phyloP scores from a whole-genome alignment of 2,329 filamentous ascomycete genomes.

The Fusarium zealandicum region DNA sequence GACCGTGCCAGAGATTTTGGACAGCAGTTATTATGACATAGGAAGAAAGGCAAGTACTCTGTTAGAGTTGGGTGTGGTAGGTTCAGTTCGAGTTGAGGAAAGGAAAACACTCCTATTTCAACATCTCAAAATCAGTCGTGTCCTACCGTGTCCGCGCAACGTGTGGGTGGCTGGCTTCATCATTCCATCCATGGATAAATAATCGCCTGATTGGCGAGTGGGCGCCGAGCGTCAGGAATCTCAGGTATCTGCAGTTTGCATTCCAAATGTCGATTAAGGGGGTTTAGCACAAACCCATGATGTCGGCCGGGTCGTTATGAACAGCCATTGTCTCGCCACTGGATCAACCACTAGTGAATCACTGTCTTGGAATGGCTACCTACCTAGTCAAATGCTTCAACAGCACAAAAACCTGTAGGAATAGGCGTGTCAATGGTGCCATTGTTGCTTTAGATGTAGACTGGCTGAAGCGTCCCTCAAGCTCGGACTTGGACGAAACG shows the following conservation, averaged over 20 bases:
- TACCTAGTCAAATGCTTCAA: not conserved
- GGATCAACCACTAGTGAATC: not conserved
- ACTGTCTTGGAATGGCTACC: not conserved
- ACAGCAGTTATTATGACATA: constrained; percentile 3
- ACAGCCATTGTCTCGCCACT: not conserved
- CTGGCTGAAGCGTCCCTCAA: too few relatives aligned
- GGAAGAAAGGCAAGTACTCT: not conserved
- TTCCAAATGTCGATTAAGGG: constrained; percentile 33
- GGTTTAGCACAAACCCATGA: not conserved
- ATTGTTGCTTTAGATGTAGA: too few relatives aligned
- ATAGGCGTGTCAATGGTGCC: too few relatives aligned
- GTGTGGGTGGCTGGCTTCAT: constrained; percentile 10
- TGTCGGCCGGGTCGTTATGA: not conserved
- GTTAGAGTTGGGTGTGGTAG: not conserved
- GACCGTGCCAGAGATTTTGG: constrained; percentile 2
- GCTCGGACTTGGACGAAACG: too few relatives aligned
- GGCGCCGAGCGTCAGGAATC: constrained; percentile 7
- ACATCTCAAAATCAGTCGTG: not conserved
- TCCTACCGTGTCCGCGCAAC: not conserved
- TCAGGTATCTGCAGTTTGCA: constrained; percentile 17
- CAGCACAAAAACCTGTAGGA: too few relatives aligned
- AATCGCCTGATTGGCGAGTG: not conserved
- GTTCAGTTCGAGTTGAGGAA: not conserved
- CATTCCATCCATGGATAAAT: constrained; percentile 23
- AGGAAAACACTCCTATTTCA: constrained; percentile 25